Evolutionary conservation across 345 rosid species (phyloP), one percentile per base, ranked within the genome.

Genomic region (Brassica rapa): DNA sequence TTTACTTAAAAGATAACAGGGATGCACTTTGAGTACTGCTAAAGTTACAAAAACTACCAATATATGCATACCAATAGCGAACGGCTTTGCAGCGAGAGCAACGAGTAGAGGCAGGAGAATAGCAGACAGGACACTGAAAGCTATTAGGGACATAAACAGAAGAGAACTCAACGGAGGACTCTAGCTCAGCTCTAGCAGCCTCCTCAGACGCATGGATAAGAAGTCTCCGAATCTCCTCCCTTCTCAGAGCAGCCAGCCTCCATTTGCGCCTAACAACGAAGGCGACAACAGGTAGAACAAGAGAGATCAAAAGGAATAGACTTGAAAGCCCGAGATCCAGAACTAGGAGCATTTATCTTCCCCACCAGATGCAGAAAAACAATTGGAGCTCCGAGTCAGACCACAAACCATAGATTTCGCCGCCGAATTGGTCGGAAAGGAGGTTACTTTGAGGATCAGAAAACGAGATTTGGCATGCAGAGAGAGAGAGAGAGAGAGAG

Each of bases 61-160:
- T 43, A 23, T 7, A 0, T 16, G 75, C 91, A 11, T 83, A 96
- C 99, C 99, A 96, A 82, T 96, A 96, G 12, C 97, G 87, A 73
- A 91, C 93, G n/a, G 90, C 75, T 81, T 93, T 96, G 85, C 99
- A 96, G 19, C 81, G 91, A 62, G 98, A 81, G 71, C 99, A 93
- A 14, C 97, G 87, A 4, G 92, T 91, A 3, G 95, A 87, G 49
- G 98, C 94, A 39, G 86, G 88, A 82, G 65, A 79, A 78, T 74
- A 91, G 72, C 99, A 96, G 71, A 91, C 93, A 6, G 86, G 92
- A 51, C 99, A 95, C 27, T 86, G 85, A 71, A 86, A 87, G 65
- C 69, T 79, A 64, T 33, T 49, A 70, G 83, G 27, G 53, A 81
- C 74, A 1, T 89, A 19, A 78, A 75, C 81, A 12, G 87, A 27